Conservation (phyloP, 192 early-diverging fungal genomes). For the Piromyces sp. region DNA sequence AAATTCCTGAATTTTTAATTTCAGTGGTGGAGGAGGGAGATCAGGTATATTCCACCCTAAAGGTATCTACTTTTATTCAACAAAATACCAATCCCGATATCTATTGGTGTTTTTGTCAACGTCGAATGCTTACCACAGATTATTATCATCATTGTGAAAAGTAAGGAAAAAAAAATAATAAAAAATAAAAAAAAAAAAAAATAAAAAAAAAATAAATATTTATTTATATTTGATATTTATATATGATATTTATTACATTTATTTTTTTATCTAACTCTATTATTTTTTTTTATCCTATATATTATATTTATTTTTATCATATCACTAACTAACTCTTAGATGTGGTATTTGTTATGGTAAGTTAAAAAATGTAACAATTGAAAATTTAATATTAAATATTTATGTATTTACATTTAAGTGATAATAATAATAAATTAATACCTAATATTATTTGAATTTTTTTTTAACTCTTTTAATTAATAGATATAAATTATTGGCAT, state of each 20-base stretch:
- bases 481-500: neutral
- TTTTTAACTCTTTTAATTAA: neutral
- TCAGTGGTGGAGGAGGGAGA: neutral
- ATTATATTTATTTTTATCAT: too few relatives aligned
- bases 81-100: neutral
- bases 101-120: neutral
- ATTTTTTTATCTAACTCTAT: too few relatives aligned
- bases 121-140: neutral
- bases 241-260: too few relatives aligned
- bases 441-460: too few relatives aligned
- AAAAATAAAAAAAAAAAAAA: too few relatives aligned
- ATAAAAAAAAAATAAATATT: too few relatives aligned
- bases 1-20: neutral
- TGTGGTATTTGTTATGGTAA: neutral
- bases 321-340: neutral
- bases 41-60: neutral
- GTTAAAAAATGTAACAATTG: too few relatives aligned
- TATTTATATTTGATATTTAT: too few relatives aligned
- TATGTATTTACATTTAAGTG: neutral
- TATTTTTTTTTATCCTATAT: too few relatives aligned
- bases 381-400: too few relatives aligned
- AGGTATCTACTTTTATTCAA: neutral
- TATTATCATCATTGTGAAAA: neutral
- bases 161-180: too few relatives aligned
- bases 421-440: neutral